A percentile compares a stretch with the other conserved stretches of the same genome.
Evolutionary conservation across 208 protist genomes (phyloP).

Genomic region (Herpetomonas tarakana): DNA sequence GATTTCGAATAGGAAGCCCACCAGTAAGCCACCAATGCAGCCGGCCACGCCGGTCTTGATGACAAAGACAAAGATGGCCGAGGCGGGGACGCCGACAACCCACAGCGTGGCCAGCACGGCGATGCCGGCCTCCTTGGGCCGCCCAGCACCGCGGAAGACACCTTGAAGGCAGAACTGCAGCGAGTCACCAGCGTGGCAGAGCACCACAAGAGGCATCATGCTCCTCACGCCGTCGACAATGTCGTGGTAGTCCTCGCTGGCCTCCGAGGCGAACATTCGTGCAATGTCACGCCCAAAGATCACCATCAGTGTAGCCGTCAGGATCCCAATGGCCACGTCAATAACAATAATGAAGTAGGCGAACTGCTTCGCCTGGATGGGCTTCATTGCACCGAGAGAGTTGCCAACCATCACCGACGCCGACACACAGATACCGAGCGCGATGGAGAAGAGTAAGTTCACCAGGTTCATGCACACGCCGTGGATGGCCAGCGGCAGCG

Average conservation of each 20-base stretch:
- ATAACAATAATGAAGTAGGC: constrained; percentile 50
- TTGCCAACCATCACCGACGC: constrained; percentile 65
- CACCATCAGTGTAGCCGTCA: constrained; percentile 32
- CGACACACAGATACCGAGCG: constrained; percentile 63
- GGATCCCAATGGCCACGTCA: constrained; percentile 34
- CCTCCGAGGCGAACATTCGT: constrained; percentile 35
- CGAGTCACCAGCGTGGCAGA: constrained; percentile 58
- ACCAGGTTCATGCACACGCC: constrained; percentile 61
- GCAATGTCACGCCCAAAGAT: constrained; percentile 55
- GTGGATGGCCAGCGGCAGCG: constrained; percentile 44
- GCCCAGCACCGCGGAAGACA: constrained; percentile 56
- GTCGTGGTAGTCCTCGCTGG: constrained; percentile 6
- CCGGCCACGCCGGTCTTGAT: constrained; percentile 44
- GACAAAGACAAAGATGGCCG: constrained; percentile 46
- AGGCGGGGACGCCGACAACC: constrained; percentile 59
- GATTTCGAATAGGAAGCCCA: constrained; percentile 55
- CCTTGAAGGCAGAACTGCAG: constrained; percentile 67
- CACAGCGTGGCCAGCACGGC: constrained; percentile 60
- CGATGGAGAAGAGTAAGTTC: constrained; percentile 44
- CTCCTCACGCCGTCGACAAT: constrained; percentile 27
- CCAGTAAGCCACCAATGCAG: constrained; percentile 41
- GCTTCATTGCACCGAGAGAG: constrained; percentile 37
- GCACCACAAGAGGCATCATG: constrained; percentile 50
- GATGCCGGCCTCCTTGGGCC: constrained; percentile 38
- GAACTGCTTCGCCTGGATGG: constrained; percentile 44